These are phyloP conservation scores for Podila clonocystis DNA, from an alignment of 192 early-diverging fungal genomes.

Conservation along the genomic window DNA sequence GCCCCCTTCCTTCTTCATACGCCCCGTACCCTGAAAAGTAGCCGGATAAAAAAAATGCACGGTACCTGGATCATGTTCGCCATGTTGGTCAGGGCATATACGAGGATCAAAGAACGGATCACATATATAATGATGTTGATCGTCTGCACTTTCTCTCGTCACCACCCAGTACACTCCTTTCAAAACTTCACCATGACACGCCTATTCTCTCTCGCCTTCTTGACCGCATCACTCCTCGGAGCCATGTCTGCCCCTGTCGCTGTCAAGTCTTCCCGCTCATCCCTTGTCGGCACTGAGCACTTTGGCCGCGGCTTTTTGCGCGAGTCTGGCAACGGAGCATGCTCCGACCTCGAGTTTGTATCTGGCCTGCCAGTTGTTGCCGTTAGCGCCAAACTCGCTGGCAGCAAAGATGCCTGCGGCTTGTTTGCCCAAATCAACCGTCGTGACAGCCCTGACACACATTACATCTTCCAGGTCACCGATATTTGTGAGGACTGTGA, in stretches of 20 bases:
- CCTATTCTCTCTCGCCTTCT: neutral
- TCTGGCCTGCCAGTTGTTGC: neutral
- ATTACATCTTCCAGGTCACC: slow-evolving; percentile 5
- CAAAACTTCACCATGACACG: neutral
- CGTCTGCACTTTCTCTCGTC: too few species aligned
- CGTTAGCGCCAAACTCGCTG: slow-evolving; percentile 1
- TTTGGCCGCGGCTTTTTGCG: neutral
- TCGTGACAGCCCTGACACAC: neutral
- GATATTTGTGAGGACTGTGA: slow-evolving; percentile 18
- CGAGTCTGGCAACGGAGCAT: neutral
- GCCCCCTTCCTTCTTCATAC: too few species aligned
- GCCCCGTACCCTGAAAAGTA: too few species aligned
- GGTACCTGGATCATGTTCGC: too few species aligned
- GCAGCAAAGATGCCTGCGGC: neutral
- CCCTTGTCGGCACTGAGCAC: slow-evolving; percentile 1
- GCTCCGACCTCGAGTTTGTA: slow-evolving; percentile 2
- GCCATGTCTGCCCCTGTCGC: slow-evolving; percentile 12
- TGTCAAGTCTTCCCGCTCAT: neutral
- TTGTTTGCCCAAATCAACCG: slow-evolving; percentile 14
- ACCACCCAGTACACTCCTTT: too few species aligned
- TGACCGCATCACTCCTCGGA: slow-evolving; percentile 8
- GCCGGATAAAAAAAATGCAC: too few species aligned
- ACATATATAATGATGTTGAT: too few species aligned
- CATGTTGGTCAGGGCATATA: too few species aligned
- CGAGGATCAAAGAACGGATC: too few species aligned